These are phyloP conservation scores for Talaromyces sp. DNA, from an alignment of 2,329 filamentous ascomycete genomes.

Conservation along the genomic window DNA sequence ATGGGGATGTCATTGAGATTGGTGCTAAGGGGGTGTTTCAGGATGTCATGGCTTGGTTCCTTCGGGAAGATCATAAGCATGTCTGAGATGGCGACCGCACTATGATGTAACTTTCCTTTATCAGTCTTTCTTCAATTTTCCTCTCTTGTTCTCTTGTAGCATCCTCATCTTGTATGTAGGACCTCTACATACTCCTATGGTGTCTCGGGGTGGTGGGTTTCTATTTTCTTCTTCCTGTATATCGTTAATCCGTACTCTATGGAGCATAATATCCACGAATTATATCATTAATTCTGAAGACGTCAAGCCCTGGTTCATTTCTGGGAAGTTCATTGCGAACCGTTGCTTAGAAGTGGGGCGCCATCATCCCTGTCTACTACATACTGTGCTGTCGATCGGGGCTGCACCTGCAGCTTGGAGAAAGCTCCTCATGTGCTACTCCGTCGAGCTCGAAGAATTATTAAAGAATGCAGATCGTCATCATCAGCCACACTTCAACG, in stretches of 20 bases:
- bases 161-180: not conserved
- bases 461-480: not conserved
- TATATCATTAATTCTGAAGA: not conserved
- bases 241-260: slow-evolving; percentile 3
- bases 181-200: not conserved
- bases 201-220: not conserved
- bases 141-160: not conserved
- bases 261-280: not conserved
- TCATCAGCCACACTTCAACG: not conserved
- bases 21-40: slow-evolving; percentile 74
- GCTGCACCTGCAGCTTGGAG: slow-evolving; percentile 1
- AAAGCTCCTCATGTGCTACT: not conserved
- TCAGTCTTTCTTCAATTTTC: no score
- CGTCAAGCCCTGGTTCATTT: not conserved
- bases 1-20: slow-evolving; percentile 83
- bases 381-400: slow-evolving; percentile 1
- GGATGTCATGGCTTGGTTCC: slow-evolving; percentile 82
- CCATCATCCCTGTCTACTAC: not conserved
- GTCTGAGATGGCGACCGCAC: slow-evolving; percentile 7
- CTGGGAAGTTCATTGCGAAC: not conserved
- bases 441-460: not conserved
- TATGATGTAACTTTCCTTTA: not conserved
- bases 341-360: not conserved
- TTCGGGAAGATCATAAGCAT: slow-evolving; percentile 52
- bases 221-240: not conserved